phyloP scores from a whole-genome alignment of 441 rosid genomes.

The Theobroma grandiflorum region DNA sequence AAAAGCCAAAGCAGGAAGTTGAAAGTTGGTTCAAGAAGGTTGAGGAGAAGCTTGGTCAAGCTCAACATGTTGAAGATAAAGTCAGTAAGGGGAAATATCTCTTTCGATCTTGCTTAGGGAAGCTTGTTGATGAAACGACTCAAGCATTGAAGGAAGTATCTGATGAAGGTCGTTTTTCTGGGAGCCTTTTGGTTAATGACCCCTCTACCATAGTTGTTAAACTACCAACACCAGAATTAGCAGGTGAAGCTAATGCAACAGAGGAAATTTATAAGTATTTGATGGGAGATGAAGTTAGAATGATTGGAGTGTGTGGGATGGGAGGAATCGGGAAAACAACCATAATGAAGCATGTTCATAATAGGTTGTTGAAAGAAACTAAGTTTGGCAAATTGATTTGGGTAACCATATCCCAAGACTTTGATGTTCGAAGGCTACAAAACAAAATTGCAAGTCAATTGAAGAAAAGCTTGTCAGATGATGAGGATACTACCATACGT shows the following conservation, averaged over 20 bases:
- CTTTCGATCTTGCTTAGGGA: not conserved
- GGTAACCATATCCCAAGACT: conserved; percentile 47
- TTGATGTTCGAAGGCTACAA: conserved; percentile 42
- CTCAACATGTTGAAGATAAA: not conserved
- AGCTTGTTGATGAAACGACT: not conserved
- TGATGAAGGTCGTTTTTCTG: accelerated
- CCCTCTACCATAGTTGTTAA: not conserved
- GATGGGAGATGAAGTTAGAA: not conserved
- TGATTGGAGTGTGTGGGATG: conserved; percentile 1
- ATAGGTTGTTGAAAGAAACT: not conserved
- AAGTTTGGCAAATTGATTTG: conserved; percentile 34
- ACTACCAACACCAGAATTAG: not conserved
- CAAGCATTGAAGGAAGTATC: not conserved
- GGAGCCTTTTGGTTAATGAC: not conserved
- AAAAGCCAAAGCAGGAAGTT: not conserved
- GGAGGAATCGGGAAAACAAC: not conserved
- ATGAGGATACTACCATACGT: not conserved
- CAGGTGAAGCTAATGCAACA: not conserved
- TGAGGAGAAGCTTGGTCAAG: not conserved
- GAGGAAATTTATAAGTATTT: not conserved
- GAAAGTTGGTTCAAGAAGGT: not conserved
- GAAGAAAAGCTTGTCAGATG: conserved; percentile 29
- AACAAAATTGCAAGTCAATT: conserved; percentile 31
- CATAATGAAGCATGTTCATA: not conserved
- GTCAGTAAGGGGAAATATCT: not conserved